Base-by-base conservation (phyloP, 805 yeast species). In the Candida chilensis region DNA sequence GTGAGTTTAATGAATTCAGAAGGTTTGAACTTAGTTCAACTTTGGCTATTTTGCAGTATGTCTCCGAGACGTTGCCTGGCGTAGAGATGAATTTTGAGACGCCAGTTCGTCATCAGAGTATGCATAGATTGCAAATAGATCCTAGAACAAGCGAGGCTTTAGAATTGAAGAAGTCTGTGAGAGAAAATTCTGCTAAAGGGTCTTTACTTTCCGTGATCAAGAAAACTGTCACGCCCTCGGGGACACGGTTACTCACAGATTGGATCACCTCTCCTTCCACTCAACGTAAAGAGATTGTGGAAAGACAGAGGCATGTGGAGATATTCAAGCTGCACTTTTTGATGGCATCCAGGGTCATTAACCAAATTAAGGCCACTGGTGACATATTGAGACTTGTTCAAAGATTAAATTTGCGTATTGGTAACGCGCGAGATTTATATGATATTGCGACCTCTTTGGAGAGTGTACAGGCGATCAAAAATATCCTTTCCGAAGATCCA, bases 251-350 rank as follows among this genome's bases (percentile, higher is more conserved):
- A n/a, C 54, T 92, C 9, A 70, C 78, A 5, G 76, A 78, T 31
- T 86, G 96, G 96, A 54, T 90, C 4, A 65, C 83, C 16, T 74
- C 85, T 2, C 98, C 98, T 0, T 67, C 84, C 0, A 65, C 80
- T 7, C 70, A 79, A 42, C 42, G 70, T 1, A 41, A 47, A 0
- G 81, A 73, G 37, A 74, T 92, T 10, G 50, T 49, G 12, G 42
- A 48, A 13, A 59, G 98, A 17, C 84, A 76, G 28, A 55, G 54
- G 12, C 41, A 67, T 9, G 79, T 82, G 0, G 47, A 50, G 5
- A 45, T 57, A 20, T 20, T 20, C 22, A n/a, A 20, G 22, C 11
- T n/a, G 22, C n/a, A n/a, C 22, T 10, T 10, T 10, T 20, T 20
- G 11, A n/a, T 59, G 26, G 37, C 39, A 13, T 27, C 42, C 1